Evolutionary conservation across 1,139 yeast genomes (phyloP).

Genomic region (Magnusiomyces clavatus): DNA sequence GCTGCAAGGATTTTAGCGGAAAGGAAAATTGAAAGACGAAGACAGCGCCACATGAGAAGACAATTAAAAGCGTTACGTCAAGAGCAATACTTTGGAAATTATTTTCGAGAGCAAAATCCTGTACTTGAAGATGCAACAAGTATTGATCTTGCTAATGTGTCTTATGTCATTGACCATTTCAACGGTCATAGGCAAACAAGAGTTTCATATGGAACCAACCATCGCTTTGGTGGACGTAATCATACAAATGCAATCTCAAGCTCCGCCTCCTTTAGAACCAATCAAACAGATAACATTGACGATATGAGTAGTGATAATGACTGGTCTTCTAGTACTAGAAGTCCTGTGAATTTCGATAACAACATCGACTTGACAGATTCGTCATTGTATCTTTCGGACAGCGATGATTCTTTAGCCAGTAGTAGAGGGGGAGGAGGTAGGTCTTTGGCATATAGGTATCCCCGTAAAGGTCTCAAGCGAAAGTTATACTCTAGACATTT

Average conservation of each 20-base stretch:
- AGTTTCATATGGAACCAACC: conserved; percentile 15
- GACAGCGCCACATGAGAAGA: conserved; percentile 9
- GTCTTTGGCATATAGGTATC: neutral
- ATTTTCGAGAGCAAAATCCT: conserved; percentile 18
- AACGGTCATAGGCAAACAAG: conserved; percentile 26
- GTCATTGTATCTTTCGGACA: conserved; percentile 8
- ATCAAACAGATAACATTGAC: conserved; percentile 12
- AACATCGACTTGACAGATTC: conserved; percentile 1
- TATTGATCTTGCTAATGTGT: conserved; percentile 16
- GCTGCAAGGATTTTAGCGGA: conserved; percentile 32
- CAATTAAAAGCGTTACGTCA: conserved; percentile 18
- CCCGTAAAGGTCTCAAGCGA: conserved; percentile 33
- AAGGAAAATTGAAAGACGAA: conserved; percentile 22
- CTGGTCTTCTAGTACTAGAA: neutral
- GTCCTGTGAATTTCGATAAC: conserved; percentile 1
- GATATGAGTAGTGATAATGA: conserved; percentile 13
- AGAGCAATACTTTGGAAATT: conserved; percentile 22
- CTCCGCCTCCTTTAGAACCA: neutral
- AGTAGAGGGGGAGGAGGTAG: neutral
- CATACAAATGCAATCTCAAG: neutral
- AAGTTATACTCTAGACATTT: conserved; percentile 61
- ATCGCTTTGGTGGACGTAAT: neutral
- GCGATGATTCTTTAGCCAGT: conserved; percentile 8
- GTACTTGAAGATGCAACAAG: conserved; percentile 10
- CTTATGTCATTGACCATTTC: conserved; percentile 25